These are phyloP conservation scores for Pyricularia sp. DNA, from an alignment of 2,329 filamentous ascomycete species.

Conservation along the genomic window DNA sequence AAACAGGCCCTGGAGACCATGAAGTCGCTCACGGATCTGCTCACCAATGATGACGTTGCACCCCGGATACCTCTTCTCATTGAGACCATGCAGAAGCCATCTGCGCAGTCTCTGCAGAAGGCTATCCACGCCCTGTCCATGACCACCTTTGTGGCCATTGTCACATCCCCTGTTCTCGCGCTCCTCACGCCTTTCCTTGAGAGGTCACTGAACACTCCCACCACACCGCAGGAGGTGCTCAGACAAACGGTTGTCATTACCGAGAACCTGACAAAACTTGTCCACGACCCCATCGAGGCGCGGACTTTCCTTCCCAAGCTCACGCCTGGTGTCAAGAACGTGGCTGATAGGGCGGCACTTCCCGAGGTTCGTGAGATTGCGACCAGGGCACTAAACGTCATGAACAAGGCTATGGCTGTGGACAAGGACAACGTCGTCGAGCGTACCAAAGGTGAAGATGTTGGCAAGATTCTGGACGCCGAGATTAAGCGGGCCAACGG, in stretches of 20 bases:
- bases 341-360: conserved; percentile 76
- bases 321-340: conserved; percentile 81
- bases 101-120: conserved; percentile 76
- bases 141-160: conserved; percentile 95
- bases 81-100: conserved; percentile 91
- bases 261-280: conserved; percentile 95
- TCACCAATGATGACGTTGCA: conserved; percentile 94
- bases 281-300: conserved; percentile 89
- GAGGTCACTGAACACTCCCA: conserved; percentile 81
- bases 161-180: conserved; percentile 89
- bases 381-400: conserved; percentile 67
- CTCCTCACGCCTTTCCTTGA: conserved; percentile 90
- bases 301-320: conserved; percentile 90
- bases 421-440: conserved; percentile 50
- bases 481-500: conserved; percentile 61
- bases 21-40: conserved; percentile 74
- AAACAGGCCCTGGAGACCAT: conserved; percentile 91
- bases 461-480: conserved; percentile 59
- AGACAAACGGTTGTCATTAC: conserved; percentile 93
- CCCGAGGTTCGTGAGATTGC: conserved; percentile 91
- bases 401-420: conserved; percentile 82
- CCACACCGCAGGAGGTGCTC: conserved; percentile 84
- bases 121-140: conserved; percentile 93
- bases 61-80: conserved; percentile 85
- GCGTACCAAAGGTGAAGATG: conserved; percentile 58